Evolutionary conservation across 2,329 filamentous ascomycete genomes (phyloP).

Genomic region (Fusarium abutilonis): DNA sequence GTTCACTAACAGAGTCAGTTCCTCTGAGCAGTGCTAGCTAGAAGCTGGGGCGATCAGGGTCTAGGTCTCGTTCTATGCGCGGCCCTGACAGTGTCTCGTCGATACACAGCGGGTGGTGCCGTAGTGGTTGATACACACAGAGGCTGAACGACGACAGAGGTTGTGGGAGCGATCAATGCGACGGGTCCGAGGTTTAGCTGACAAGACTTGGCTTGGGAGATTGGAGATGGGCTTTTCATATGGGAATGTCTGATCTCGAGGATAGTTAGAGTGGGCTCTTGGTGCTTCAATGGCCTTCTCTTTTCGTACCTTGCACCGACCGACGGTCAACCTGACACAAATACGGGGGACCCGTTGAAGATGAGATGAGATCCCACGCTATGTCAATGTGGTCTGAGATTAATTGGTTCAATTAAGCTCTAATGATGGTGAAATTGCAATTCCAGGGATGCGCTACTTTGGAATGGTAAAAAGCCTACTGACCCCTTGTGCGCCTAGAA

Average conservation of each 20-base stretch:
- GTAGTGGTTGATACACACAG: constrained; percentile 71
- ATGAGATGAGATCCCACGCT: constrained; percentile 23
- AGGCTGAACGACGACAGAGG: constrained; percentile 70
- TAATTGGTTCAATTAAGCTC: constrained; percentile 36
- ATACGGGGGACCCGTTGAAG: constrained; percentile 9
- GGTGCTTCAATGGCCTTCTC: constrained; percentile 22
- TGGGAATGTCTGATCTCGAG: not conserved
- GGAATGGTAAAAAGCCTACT: constrained; percentile 23
- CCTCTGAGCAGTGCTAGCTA: constrained; percentile 64
- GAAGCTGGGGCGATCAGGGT: constrained; percentile 64
- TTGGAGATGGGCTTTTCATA: constrained; percentile 9
- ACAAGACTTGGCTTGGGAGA: constrained; percentile 4
- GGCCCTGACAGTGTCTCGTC: constrained; percentile 70
- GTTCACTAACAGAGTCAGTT: constrained; percentile 66
- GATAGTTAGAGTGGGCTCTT: constrained; percentile 8
- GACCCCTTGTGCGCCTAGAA: constrained; percentile 4
- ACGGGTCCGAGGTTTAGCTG: constrained; percentile 49
- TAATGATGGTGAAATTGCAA: constrained; percentile 27
- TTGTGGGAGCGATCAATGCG: constrained; percentile 62
- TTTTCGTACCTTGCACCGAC: not conserved
- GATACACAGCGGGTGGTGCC: constrained; percentile 68
- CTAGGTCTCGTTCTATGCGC: constrained; percentile 68
- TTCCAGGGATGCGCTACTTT: constrained; percentile 15
- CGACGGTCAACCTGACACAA: constrained; percentile 13
- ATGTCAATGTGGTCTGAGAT: constrained; percentile 14